Conservation (phyloP, 2,329 filamentous ascomycete genomes). For the Delphinella strobiligena region DNA sequence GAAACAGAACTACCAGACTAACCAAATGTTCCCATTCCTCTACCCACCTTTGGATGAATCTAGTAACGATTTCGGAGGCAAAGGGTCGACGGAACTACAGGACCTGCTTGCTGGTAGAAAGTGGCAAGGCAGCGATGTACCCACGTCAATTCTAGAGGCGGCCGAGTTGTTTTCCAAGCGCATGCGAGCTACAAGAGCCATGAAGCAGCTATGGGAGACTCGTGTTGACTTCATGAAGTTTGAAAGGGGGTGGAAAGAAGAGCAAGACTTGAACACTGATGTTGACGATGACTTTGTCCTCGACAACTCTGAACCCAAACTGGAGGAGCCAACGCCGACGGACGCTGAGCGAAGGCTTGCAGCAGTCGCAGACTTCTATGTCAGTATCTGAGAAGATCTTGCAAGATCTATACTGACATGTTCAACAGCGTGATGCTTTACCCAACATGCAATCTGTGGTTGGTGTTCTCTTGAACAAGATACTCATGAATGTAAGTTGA, state of each 20-base stretch:
- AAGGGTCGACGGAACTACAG: conserved; percentile 70
- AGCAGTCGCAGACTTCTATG: conserved; percentile 32
- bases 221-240: conserved; percentile 83
- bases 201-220: conserved; percentile 90
- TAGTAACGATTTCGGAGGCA: conserved; percentile 83
- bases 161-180: conserved; percentile 82
- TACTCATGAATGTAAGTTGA: conserved; percentile 50
- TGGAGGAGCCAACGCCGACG: too few relatives aligned
- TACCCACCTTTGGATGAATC: conserved; percentile 84
- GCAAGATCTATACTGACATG: too few relatives aligned
- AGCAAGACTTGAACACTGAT: conserved; percentile 12
- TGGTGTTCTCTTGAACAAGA: conserved; percentile 81
- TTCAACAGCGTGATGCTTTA: conserved; percentile 58
- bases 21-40: conserved; percentile 96
- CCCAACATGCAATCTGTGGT: conserved; percentile 85
- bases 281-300: conserved; percentile 28
- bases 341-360: conserved; percentile 2
- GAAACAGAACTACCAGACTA: conserved; percentile 99
- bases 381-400: too few relatives aligned
- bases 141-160: conserved; percentile 87
- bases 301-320: conserved; percentile 9
- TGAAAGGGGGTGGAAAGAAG: conserved; percentile 70
- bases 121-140: conserved; percentile 92
- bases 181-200: conserved; percentile 82
- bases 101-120: conserved; percentile 67